phyloP scores from a whole-genome alignment of 495 filamentous ascomycete genomes.

The Podospora australis region DNA sequence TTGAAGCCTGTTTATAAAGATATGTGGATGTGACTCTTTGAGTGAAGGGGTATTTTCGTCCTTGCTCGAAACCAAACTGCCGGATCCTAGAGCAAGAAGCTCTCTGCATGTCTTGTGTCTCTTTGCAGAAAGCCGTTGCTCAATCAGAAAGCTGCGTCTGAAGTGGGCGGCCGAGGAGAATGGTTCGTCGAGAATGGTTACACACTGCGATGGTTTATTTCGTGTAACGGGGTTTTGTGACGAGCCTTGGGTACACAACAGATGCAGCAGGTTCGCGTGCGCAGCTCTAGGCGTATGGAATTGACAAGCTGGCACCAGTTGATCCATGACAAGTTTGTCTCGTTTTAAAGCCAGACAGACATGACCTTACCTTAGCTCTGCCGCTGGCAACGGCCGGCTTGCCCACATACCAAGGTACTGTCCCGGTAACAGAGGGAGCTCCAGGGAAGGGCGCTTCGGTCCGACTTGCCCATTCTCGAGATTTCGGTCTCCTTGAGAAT shows the following conservation, averaged over 20 bases:
- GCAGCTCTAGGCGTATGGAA: too few relatives aligned
- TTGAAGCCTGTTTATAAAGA: too few relatives aligned
- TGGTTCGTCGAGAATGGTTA: not conserved
- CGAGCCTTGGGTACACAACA: not conserved
- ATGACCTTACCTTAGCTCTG: too few relatives aligned
- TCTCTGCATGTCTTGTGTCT: conserved; percentile 1
- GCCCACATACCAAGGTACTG: too few relatives aligned
- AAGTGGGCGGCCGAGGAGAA: not conserved
- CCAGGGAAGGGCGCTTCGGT: conserved; percentile 2
- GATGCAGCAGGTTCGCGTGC: too few relatives aligned
- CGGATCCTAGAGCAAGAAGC: not conserved
- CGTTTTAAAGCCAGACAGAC: not conserved
- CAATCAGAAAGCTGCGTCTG: not conserved
- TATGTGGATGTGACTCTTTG: not conserved
- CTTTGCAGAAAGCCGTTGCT: too few relatives aligned
- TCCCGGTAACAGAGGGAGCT: not conserved
- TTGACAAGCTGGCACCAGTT: not conserved
- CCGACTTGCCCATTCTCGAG: conserved; percentile 4
- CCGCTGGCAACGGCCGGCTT: too few relatives aligned
- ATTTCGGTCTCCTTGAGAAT: not conserved
- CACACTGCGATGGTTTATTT: conserved; percentile 2
- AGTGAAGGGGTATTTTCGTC: not conserved
- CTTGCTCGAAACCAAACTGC: conserved; percentile 4
- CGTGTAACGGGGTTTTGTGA: conserved; percentile 3
- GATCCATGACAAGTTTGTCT: not conserved